A percentile compares a stretch with the other conserved stretches of the same genome.
phyloP scores from a whole-genome alignment of 23 red algal species.

The Gracilaria gracilis region DNA sequence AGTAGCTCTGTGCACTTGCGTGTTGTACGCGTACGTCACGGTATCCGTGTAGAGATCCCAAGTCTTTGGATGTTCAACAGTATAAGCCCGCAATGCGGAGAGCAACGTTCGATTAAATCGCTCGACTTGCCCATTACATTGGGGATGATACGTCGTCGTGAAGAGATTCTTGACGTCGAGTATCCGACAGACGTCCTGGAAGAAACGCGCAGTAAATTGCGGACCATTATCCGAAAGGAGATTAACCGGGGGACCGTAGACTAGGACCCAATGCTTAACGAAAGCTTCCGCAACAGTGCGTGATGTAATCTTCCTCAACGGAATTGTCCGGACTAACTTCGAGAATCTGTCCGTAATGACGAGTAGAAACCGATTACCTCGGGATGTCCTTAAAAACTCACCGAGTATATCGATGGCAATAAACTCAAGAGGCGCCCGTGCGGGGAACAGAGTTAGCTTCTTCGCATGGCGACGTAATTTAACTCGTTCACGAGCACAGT shows the following conservation, averaged over 20 bases:
- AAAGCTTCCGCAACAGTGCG: background rate
- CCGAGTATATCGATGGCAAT: conserved; percentile 15
- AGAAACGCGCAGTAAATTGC: background rate
- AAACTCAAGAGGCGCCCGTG: background rate
- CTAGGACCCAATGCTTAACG: background rate
- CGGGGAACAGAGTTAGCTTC: too few species aligned
- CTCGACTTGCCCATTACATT: conserved; percentile 1
- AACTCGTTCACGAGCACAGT: too few species aligned
- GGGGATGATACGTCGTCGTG: conserved; percentile 49
- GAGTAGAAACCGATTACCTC: background rate
- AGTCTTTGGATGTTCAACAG: background rate
- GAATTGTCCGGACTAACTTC: background rate
- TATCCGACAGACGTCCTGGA: conserved; percentile 21
- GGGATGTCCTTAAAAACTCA: background rate
- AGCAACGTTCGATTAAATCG: background rate
- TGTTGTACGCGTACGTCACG: conserved; percentile 19
- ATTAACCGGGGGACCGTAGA: background rate
- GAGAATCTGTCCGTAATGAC: background rate
- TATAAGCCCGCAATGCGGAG: conserved; percentile 16
- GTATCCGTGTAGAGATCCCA: conserved; percentile 16
- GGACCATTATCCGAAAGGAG: background rate
- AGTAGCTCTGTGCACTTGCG: background rate
- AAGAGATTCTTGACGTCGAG: background rate
- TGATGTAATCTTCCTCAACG: background rate
- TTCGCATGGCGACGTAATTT: too few species aligned